Evolutionary conservation across 1,284 basidiomycete species (phyloP).

Genomic region (Chiua sp.): DNA sequence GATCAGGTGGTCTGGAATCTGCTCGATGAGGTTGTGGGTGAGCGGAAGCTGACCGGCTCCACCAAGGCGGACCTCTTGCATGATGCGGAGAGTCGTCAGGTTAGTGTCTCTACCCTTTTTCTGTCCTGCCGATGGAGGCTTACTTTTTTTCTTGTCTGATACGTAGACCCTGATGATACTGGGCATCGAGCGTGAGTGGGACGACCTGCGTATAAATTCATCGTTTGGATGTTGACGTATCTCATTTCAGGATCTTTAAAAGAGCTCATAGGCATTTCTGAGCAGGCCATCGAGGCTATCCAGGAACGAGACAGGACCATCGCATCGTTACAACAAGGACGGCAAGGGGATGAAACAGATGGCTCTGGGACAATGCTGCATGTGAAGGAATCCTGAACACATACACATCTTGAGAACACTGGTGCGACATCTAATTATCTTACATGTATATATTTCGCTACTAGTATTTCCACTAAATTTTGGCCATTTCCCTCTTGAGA

Average conservation of each 20-base stretch:
- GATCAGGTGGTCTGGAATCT: slow-evolving; percentile 47
- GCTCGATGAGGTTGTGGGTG: slow-evolving; percentile 55
- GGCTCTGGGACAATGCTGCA: no score
- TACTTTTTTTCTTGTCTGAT: neutral
- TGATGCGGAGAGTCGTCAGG: slow-evolving; percentile 55
- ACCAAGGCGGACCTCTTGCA: slow-evolving; percentile 54
- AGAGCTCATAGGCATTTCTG: slow-evolving; percentile 29
- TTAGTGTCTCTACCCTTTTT: slow-evolving; percentile 23
- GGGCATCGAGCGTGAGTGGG: slow-evolving; percentile 56
- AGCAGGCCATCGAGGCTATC: slow-evolving; percentile 25
- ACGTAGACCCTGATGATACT: slow-evolving; percentile 55
- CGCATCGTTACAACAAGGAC: slow-evolving; percentile 10
- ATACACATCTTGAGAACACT: no score
- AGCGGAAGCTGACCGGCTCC: slow-evolving; percentile 42
- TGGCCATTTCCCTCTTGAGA: no score
- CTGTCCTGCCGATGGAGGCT: neutral
- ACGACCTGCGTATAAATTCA: neutral
- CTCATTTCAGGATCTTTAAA: slow-evolving; percentile 28
- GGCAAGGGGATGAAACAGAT: slow-evolving; percentile 3
- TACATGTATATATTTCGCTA: no score
- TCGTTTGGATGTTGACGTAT: neutral
- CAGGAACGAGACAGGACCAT: slow-evolving; percentile 26
- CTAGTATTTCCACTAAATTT: no score
- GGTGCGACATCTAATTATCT: no score
- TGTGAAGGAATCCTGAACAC: no score